These are phyloP conservation scores for Leishmania turanica DNA, from an alignment of 208 protist genomes.

Conservation along the genomic window DNA sequence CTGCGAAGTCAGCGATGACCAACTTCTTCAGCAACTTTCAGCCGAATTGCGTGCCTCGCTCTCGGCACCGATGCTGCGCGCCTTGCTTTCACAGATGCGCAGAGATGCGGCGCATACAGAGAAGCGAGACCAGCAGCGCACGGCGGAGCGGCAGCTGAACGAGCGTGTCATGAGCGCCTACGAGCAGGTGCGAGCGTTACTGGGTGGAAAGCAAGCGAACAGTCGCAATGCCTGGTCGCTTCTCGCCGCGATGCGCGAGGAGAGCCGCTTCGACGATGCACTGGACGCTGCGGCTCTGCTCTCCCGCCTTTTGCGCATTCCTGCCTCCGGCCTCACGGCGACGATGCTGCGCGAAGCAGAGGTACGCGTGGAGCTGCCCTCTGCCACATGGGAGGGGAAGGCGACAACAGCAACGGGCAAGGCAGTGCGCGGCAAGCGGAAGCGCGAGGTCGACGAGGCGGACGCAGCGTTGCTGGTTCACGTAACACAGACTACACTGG, in stretches of 20 bases:
- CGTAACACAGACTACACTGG: slow-evolving; percentile 13
- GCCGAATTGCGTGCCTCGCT: slow-evolving; percentile 65
- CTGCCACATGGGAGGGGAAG: neutral
- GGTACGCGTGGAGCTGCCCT: neutral
- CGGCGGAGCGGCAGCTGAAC: slow-evolving; percentile 53
- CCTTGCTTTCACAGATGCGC: slow-evolving; percentile 69
- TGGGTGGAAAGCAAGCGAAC: slow-evolving; percentile 40
- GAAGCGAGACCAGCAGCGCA: slow-evolving; percentile 40
- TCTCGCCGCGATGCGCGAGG: slow-evolving; percentile 43
- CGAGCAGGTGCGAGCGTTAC: slow-evolving; percentile 69
- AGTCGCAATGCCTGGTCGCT: slow-evolving; percentile 42
- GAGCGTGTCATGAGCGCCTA: slow-evolving; percentile 74
- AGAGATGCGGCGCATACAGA: slow-evolving; percentile 50
- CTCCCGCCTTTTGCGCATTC: slow-evolving; percentile 39
- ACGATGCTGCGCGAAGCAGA: slow-evolving; percentile 32
- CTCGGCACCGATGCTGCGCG: slow-evolving; percentile 52
- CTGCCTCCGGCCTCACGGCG: slow-evolving; percentile 39
- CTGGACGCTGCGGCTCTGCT: slow-evolving; percentile 48
- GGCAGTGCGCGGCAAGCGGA: slow-evolving; percentile 8
- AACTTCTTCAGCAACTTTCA: slow-evolving; percentile 56
- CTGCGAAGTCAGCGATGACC: slow-evolving; percentile 17
- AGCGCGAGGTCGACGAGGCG: slow-evolving; percentile 8
- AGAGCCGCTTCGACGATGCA: slow-evolving; percentile 71
- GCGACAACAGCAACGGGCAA: neutral
- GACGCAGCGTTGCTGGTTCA: neutral